Evolutionary conservation across 257 asterid genomes (phyloP).

Genomic region (Penstemon barbatus): DNA sequence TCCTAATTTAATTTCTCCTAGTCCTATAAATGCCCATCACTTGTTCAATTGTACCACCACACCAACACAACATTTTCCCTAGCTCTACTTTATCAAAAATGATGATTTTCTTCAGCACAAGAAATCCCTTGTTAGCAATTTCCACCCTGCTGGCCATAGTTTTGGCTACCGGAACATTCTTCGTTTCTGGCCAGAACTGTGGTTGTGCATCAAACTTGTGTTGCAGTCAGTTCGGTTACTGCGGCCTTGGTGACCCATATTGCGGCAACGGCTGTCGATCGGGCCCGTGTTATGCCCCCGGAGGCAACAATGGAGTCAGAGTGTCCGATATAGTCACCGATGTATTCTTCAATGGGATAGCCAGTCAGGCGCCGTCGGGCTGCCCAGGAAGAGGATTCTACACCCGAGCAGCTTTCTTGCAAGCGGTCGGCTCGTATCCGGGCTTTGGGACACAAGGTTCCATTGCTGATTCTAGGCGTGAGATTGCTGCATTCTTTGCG

Average conservation of each 20-base stretch:
- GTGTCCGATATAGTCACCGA: slow-evolving; percentile 30
- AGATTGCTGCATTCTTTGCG: slow-evolving; percentile 61
- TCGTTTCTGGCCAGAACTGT: slow-evolving; percentile 20
- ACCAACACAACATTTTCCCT: too few species aligned
- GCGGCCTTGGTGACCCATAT: slow-evolving; percentile 36
- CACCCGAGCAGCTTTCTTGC: slow-evolving; percentile 43
- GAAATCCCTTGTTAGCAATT: neutral
- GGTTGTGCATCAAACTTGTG: slow-evolving; percentile 19
- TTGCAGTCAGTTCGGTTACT: slow-evolving; percentile 46
- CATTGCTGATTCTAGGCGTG: slow-evolving; percentile 38
- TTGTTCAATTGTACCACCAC: too few species aligned
- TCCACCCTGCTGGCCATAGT: slow-evolving; percentile 21
- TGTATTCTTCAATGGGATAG: slow-evolving; percentile 39
- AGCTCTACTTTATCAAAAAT: neutral
- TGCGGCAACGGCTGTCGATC: slow-evolving; percentile 50
- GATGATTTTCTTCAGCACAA: neutral
- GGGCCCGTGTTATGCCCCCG: slow-evolving; percentile 32
- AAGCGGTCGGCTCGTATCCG: slow-evolving; percentile 38
- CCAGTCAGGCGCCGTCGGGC: slow-evolving; percentile 29
- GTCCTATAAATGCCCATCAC: too few species aligned
- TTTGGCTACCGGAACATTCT: slow-evolving; percentile 24
- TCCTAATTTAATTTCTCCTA: too few species aligned
- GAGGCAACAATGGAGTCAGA: slow-evolving; percentile 3
- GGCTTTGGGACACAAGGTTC: slow-evolving; percentile 46
- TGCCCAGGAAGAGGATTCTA: slow-evolving; percentile 47